phyloP scores from a whole-genome alignment of 2,329 filamentous ascomycete genomes.

The Fusarium clavum region DNA sequence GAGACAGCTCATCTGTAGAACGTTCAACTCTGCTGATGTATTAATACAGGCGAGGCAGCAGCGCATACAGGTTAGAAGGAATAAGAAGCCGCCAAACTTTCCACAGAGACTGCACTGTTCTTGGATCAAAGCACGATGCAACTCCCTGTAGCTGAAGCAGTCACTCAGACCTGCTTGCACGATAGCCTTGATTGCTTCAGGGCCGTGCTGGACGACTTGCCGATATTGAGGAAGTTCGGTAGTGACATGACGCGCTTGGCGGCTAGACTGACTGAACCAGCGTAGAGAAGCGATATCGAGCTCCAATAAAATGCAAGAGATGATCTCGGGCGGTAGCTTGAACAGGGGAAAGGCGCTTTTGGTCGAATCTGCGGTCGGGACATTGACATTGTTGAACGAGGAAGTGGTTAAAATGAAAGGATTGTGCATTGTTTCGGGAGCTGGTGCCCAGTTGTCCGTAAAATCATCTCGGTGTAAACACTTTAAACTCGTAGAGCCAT shows the following conservation, averaged over 20 bases:
- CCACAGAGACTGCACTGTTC: neutral
- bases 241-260: neutral
- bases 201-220: neutral
- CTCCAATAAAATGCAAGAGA: neutral
- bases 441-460: neutral
- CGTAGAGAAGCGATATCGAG: constrained; percentile 9
- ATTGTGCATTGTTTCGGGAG: neutral
- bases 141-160: neutral
- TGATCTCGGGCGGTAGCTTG: neutral
- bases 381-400: fast-evolving
- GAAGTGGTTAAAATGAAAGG: neutral
- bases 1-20: neutral
- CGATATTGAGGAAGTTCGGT: constrained; percentile 2
- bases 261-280: neutral
- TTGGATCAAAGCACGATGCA: neutral
- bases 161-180: neutral
- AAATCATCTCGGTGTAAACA: no score
- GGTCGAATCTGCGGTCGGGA: neutral
- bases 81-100: constrained; percentile 8
- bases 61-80: constrained; percentile 2
- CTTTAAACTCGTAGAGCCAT: no score
- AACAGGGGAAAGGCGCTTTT: no score
- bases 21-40: neutral
- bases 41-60: constrained; percentile 25
- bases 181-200: neutral